A percentile compares a stretch with the other conserved stretches of the same genome.
phyloP scores from a whole-genome alignment of 768 basidiomycete species.

The Serpula lacrymans region DNA sequence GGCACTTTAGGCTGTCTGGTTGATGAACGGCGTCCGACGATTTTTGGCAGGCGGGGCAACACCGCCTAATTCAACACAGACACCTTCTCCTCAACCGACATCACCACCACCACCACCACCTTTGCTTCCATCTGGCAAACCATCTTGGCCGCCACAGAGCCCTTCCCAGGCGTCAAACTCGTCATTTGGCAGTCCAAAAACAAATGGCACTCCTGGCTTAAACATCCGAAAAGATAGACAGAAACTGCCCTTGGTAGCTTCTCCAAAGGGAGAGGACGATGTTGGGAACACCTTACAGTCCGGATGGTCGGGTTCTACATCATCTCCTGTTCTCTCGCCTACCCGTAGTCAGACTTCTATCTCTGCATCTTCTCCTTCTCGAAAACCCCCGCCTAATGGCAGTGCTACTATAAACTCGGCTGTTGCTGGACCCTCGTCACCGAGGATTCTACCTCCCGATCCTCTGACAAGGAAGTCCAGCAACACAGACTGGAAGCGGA shows the following conservation, averaged over 20 bases:
- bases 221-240: constrained; percentile 52
- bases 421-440: constrained; percentile 40
- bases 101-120: constrained; percentile 23
- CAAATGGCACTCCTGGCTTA: constrained; percentile 29
- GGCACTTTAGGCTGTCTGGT: too few species aligned
- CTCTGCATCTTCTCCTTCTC: constrained; percentile 18
- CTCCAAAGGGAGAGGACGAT: constrained; percentile 22
- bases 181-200: constrained; percentile 18
- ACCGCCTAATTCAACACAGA: constrained; percentile 26
- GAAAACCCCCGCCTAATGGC: constrained; percentile 13
- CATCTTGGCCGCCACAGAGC: constrained; percentile 45
- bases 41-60: constrained; percentile 48
- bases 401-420: constrained; percentile 23
- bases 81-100: constrained; percentile 17
- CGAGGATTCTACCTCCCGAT: constrained; percentile 25
- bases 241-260: constrained; percentile 23
- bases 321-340: constrained; percentile 17
- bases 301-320: constrained; percentile 18
- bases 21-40: constrained; percentile 73
- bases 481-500: constrained; percentile 39
- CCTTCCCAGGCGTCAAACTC: constrained; percentile 32
- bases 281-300: constrained; percentile 22
- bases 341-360: constrained; percentile 21
- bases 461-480: constrained; percentile 34
- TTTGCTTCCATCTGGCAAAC: constrained; percentile 25